phyloP scores from a whole-genome alignment of 768 basidiomycete species.

The Termitomyces sp. region DNA sequence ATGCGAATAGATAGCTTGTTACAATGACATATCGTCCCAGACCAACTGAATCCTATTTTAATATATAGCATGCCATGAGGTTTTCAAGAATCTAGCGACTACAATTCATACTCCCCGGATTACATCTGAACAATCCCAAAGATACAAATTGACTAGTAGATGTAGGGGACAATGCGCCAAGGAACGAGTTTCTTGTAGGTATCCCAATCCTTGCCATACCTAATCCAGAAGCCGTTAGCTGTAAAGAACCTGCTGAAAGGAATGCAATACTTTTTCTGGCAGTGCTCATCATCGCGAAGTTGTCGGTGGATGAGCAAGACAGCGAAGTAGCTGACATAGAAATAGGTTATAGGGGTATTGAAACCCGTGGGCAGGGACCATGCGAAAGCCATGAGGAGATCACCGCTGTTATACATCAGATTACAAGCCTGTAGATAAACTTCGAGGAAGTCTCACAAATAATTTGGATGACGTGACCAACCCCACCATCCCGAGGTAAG shows the following conservation, averaged over 20 bases:
- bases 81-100: not conserved
- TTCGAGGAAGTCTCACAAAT: constrained; percentile 46
- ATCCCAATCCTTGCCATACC: constrained; percentile 93
- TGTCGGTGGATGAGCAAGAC: constrained; percentile 90
- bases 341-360: constrained; percentile 91
- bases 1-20: not conserved
- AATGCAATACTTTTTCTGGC: constrained; percentile 71
- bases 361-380: constrained; percentile 95
- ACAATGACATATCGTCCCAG: not conserved
- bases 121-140: not conserved
- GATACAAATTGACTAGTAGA: constrained; percentile 42
- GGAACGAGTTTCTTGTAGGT: constrained; percentile 85
- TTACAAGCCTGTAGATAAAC: not conserved
- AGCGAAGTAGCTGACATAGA: constrained; percentile 86
- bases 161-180: constrained; percentile 80
- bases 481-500: constrained; percentile 99
- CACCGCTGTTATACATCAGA: constrained; percentile 5
- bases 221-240: constrained; percentile 23
- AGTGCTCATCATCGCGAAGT: constrained; percentile 86
- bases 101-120: not conserved
- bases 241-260: not conserved
- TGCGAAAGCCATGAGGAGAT: constrained; percentile 78
- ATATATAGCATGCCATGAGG: not conserved
- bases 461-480: constrained; percentile 87
- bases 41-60: not conserved